Evolutionary conservation across 2,329 filamentous ascomycete species (phyloP).

Genomic region (Claviceps lovelessii): DNA sequence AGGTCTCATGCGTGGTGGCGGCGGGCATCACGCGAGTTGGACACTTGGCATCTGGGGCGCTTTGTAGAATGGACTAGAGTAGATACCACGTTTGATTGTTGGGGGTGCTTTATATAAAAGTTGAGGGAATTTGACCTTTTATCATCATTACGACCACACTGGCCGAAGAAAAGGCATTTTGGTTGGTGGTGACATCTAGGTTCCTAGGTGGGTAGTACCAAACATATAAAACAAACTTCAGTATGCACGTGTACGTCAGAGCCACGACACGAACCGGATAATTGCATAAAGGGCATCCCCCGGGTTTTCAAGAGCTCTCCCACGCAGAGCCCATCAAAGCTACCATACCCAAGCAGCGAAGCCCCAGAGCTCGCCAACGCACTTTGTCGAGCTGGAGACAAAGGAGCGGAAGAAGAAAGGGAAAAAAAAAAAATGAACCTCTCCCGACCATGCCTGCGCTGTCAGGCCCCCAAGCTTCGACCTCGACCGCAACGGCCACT

Average conservation of each 20-base stretch:
- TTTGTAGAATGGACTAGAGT: slow-evolving; percentile 17
- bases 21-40: slow-evolving; percentile 36
- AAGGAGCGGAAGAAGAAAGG: background rate
- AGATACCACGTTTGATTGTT: background rate
- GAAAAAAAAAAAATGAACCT: slow-evolving; percentile 15
- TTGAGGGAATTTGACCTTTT: background rate
- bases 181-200: background rate
- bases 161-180: too few species aligned
- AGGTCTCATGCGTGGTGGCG: slow-evolving; percentile 26
- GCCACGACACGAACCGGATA: slow-evolving; percentile 1
- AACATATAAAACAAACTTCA: too few species aligned
- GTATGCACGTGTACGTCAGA: too few species aligned
- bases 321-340: background rate
- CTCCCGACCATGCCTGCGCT: slow-evolving; percentile 14
- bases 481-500: background rate
- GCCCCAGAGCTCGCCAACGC: background rate
- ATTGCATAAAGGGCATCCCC: slow-evolving; percentile 1
- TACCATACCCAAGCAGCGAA: background rate
- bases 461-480: slow-evolving; percentile 5
- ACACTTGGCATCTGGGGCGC: slow-evolving; percentile 49
- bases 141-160: too few species aligned
- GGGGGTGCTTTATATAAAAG: background rate
- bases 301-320: background rate
- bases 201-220: too few species aligned
- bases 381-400: background rate